A percentile compares a stretch with the other conserved stretches of the same genome.
Evolutionary conservation across 1,284 basidiomycete species (phyloP).

Genomic region (Ganoderma boninense): DNA sequence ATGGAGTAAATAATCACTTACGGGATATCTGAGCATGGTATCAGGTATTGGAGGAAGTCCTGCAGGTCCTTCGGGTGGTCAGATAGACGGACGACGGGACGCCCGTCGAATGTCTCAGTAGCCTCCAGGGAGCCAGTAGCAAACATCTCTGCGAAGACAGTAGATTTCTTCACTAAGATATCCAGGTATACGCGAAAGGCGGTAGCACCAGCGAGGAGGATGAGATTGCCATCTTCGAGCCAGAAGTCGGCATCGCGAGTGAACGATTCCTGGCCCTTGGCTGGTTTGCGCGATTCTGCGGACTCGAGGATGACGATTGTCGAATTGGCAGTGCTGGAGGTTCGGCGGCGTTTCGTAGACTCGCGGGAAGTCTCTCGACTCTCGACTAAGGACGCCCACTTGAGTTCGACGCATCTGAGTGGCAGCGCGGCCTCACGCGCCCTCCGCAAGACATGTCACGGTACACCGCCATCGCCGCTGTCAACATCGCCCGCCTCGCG

Average conservation of each 20-base stretch:
- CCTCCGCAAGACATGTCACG: no score
- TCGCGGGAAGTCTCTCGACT: not conserved
- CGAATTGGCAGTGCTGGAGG: not conserved
- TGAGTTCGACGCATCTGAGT: not conserved
- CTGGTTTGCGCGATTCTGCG: not conserved
- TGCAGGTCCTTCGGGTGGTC: constrained; percentile 23
- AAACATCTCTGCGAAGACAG: constrained; percentile 30
- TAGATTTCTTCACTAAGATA: constrained; percentile 24
- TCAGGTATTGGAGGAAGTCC: constrained; percentile 10
- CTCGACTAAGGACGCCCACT: no score
- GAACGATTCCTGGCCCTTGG: not conserved
- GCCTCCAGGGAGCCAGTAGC: constrained; percentile 15
- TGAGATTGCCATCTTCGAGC: constrained; percentile 17
- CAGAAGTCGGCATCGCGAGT: constrained; percentile 6
- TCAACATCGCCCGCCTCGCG: not conserved
- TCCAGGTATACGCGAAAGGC: constrained; percentile 22
- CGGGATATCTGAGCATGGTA: not conserved
- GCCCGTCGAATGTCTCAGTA: constrained; percentile 21
- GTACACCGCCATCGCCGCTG: not conserved
- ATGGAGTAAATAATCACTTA: no score
- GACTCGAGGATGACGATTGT: not conserved
- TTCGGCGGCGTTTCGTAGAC: not conserved
- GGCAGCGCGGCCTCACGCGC: not conserved
- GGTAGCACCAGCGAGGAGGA: constrained; percentile 6
- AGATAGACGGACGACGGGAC: constrained; percentile 23